Evolutionary conservation across 148 eudicot species (phyloP), one percentile per base, ranked within the genome.

Genomic region (Gaultheria prostrata): DNA sequence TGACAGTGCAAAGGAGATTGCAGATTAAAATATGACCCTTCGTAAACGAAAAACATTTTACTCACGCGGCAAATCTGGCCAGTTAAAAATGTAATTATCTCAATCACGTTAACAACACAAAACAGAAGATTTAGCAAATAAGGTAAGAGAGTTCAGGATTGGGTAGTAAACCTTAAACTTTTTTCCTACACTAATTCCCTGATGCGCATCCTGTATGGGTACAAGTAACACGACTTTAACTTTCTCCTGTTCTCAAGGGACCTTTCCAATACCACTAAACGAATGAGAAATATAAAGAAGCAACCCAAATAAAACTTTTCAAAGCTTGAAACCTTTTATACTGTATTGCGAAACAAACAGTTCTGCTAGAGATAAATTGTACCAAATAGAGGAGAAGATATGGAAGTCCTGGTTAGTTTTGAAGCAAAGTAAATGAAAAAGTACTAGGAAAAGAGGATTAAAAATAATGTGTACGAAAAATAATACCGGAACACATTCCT

Each of bases 1-100:
- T 63, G 85, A 77, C 75, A 26, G n/a, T 50, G 50, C 4, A 76
- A 63, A 80, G 33, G 75, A 61, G 32, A 61, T 48, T 28, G 39
- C 65, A 83, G 30, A 33, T 28, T 35, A 0, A 67, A 54, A 24
- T 9, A 39, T 39, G 20, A 21, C 46, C 7, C 35, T 45, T 67
- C 13, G 30, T 13, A 43, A 24, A 57, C 0, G 54, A 26, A 59
- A 2, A 21, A 26, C 5, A 30, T 51, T 61, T 45, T 24, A 43
- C 28, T 28, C 20, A 13, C 21, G 2, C 21, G 11, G 45, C 33
- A 59, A 46, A 80, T 43, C 14, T 80, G n/a, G 32, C 71, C 30
- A 14, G 59, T 50, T 26, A 24, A 76, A 46, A 46, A 50, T 24
- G 79, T 2, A 76, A 49, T 4, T 49, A n/a, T 46, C 79, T 20